These are phyloP conservation scores for Dactylonectria macrodidyma DNA, from an alignment of 2,329 filamentous ascomycete species.

Conservation along the genomic window DNA sequence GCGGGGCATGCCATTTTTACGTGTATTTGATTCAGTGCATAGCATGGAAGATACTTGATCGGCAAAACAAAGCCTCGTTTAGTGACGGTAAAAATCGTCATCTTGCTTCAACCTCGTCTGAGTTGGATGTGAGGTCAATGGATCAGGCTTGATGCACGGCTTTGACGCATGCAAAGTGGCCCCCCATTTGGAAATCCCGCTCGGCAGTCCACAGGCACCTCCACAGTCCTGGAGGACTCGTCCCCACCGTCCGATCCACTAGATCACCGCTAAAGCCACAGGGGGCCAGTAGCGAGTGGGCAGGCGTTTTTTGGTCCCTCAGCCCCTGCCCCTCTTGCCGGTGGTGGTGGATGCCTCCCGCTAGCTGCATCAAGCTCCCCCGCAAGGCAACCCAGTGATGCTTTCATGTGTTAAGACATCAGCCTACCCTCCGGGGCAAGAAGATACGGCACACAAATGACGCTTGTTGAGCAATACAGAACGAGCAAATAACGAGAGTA, in stretches of 20 bases:
- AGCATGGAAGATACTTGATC: not conserved
- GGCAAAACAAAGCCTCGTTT: not conserved
- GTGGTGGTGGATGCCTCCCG: conserved; percentile 5
- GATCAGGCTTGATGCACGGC: not conserved
- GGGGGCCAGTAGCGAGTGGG: not conserved
- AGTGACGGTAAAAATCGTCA: not conserved
- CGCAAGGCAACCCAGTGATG: not conserved
- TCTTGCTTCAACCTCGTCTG: not conserved
- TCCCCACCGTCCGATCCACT: not conserved
- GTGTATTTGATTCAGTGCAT: too few species aligned
- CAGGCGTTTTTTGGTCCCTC: not conserved
- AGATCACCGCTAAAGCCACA: not conserved
- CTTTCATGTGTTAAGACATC: not conserved
- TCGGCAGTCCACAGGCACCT: not conserved
- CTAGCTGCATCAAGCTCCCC: not conserved
- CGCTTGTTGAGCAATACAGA: too few species aligned
- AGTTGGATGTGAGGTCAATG: not conserved
- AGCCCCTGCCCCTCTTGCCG: not conserved
- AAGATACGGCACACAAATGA: not conserved
- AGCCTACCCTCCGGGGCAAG: not conserved
- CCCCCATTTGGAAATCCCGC: not conserved
- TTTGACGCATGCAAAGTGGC: not conserved
- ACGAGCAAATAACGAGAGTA: too few species aligned
- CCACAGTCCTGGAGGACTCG: not conserved
- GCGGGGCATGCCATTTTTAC: not conserved